Conservation (phyloP, 192 early-diverging fungal species). For the Backusella parvicylindrica region DNA sequence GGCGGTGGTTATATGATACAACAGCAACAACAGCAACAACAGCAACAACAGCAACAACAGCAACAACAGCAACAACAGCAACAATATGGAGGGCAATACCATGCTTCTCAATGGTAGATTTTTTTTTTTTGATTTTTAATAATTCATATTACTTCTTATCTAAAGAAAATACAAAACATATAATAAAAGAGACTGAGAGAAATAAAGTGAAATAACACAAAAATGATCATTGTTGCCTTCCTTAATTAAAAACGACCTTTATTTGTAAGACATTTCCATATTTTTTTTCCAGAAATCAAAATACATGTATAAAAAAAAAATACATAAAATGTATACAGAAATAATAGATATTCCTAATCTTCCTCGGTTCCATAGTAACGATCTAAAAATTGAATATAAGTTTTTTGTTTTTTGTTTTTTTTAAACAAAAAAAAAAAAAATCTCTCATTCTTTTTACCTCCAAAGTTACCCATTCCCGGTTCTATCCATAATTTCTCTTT, state of each 20-base stretch:
- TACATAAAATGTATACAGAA: background rate
- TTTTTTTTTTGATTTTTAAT: background rate
- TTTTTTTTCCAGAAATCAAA: background rate
- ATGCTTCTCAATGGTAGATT: conserved; percentile 26
- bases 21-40: background rate
- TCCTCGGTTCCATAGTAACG: conserved; percentile 59
- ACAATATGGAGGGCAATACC: conserved; percentile 46
- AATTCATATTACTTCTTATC: background rate
- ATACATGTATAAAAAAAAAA: background rate
- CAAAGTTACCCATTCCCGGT: conserved; percentile 89
- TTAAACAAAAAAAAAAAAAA: background rate
- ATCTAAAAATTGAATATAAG: conserved; percentile 25
- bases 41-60: background rate
- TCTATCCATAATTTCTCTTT: conserved; percentile 65
- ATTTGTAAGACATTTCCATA: background rate
- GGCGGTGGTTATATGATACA: background rate
- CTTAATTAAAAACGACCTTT: background rate
- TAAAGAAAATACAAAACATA: background rate
- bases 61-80: background rate
- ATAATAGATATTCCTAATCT: background rate
- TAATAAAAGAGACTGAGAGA: background rate
- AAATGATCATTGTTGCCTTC: background rate
- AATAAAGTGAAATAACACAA: background rate
- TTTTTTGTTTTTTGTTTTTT: background rate
- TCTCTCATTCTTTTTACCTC: conserved; percentile 30